Evolutionary conservation across 768 basidiomycete species (phyloP), one percentile per base, ranked within the genome.

Genomic region (Russula emetica): DNA sequence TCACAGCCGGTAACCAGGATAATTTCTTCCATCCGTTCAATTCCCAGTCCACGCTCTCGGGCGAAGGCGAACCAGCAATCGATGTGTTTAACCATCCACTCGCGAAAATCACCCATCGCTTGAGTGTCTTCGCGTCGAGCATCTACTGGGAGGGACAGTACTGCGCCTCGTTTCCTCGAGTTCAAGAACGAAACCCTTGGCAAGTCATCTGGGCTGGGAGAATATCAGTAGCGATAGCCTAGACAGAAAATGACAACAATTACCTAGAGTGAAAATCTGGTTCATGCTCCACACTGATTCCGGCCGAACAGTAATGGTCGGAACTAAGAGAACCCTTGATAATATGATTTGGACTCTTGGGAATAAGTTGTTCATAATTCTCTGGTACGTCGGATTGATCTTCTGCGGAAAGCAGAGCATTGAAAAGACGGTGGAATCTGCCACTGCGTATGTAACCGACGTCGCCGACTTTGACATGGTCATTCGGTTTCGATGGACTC

Each of bases 351-450:
- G 5, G 6, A 1, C 18, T 0, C 1, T 14, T 28, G 24, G 24
- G 47, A 11, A 18, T 16, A 28, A 59, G 28, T 20, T 24, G 58
- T 13, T 59, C 47, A 10, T 59, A 38, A 30, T 38, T 3, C 3
- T 54, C 52, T 36, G 62, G 62, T 5, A 63, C 32, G 20, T n/a
- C 26, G 52, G 40, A 56, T 22, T 51, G 56, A 47, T 66, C 38
- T 26, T 53, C 11, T 20, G 47, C 45, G 5, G 66, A 54, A 26
- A 51, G 26, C 1, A 64, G 57, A 32, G 38, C 44, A 52, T 64
- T 70, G 61, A 67, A 70, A 6, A 69, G 58, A 42, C 62, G 57
- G 24, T 67, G 63, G 40, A 69, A 70, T 26, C 42, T 34, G 34
- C 69, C 69, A 9, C 47, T 42, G 24, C 61, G 60, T 26, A 66